Conservation (phyloP, 305 asterid genomes). For the Andrographis paniculata region DNA sequence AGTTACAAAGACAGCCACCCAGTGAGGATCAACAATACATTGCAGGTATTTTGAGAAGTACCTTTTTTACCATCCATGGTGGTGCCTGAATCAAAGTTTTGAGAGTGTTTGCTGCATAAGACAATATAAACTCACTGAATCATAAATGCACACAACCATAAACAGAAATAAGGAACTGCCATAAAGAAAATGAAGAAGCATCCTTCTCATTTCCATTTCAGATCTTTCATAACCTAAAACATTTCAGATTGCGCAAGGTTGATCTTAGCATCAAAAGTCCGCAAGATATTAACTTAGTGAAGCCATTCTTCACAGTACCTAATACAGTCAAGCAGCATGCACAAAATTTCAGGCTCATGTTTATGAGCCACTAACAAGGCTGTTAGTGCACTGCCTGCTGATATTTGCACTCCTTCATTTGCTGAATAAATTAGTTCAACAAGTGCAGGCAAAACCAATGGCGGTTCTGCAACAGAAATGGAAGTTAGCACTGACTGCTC, state of each 20-base stretch:
- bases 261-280: background rate
- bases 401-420: constrained; percentile 33
- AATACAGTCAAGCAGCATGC: constrained; percentile 73
- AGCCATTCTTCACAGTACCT: constrained; percentile 35
- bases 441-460: constrained; percentile 54
- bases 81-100: constrained; percentile 31
- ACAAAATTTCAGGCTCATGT: constrained; percentile 58
- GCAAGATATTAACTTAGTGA: background rate
- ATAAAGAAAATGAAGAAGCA: background rate
- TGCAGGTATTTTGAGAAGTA: constrained; percentile 20
- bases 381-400: constrained; percentile 37
- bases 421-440: constrained; percentile 52
- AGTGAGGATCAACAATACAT: no score
- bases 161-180: constrained; percentile 4
- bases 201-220: constrained; percentile 5
- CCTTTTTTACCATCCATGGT: constrained; percentile 37
- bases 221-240: background rate
- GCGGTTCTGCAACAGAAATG: constrained; percentile 51
- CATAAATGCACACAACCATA: constrained; percentile 15
- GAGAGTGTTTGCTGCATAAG: constrained; percentile 49
- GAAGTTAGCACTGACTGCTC: constrained; percentile 4
- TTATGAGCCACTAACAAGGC: constrained; percentile 57
- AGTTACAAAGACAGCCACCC: no score
- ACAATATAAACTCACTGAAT: constrained; percentile 18
- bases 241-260: background rate